phyloP scores from a whole-genome alignment of 345 rosid species.

The Eucalyptus regnans region DNA sequence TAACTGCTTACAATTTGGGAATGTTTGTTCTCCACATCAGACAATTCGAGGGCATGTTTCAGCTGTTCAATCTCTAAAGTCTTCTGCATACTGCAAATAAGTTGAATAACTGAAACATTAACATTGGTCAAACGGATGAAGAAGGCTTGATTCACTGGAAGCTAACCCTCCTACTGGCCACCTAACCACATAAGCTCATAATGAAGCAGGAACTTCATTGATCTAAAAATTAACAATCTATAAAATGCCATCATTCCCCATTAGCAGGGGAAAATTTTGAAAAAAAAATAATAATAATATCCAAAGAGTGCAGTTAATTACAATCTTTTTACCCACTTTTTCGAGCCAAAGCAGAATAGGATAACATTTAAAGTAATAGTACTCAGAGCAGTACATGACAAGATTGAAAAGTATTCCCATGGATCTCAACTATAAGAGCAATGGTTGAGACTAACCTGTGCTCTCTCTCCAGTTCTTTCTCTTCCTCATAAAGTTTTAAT shows the following conservation, averaged over 20 bases:
- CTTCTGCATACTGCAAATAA: slow-evolving; percentile 34
- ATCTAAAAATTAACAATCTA: neutral
- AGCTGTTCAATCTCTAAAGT: slow-evolving; percentile 45
- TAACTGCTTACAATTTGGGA: slow-evolving; percentile 36
- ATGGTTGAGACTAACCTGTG: slow-evolving; percentile 39
- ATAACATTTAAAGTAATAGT: neutral
- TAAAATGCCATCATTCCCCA: neutral
- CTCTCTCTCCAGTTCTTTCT: slow-evolving; percentile 24
- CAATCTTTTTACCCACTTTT: neutral
- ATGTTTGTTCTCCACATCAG: slow-evolving; percentile 18
- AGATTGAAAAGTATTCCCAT: neutral
- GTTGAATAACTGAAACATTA: neutral
- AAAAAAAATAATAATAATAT: neutral
- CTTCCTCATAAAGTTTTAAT: slow-evolving; percentile 28
- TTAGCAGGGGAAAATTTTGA: neutral
- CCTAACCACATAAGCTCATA: neutral
- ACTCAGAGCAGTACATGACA: neutral
- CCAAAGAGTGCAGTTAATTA: neutral
- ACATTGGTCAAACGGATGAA: neutral
- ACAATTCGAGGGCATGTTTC: slow-evolving; percentile 20
- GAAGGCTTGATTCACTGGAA: neutral
- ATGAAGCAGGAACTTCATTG: neutral
- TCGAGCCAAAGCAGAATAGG: neutral
- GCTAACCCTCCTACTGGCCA: neutral
- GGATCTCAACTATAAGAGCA: neutral